A percentile compares a stretch with the other conserved stretches of the same genome.
Conservation (phyloP, 129 eudicot genomes). For the Chrysanthemum lavandulifolium region DNA sequence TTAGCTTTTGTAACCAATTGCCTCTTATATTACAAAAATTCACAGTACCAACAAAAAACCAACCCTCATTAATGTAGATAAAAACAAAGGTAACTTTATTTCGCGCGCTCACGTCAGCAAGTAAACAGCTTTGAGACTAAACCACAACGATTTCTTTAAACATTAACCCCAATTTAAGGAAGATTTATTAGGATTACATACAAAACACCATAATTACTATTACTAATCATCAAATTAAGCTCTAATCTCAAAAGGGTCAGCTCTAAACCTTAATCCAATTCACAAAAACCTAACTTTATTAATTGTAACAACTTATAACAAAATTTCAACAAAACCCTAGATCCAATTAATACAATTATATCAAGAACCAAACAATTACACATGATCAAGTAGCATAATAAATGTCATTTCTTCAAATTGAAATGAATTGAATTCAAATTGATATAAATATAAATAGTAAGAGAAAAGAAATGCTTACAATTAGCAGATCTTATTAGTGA, state of each 20-base stretch:
- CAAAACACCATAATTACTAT: no score
- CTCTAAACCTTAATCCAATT: constrained; percentile 3
- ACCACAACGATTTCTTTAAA: neutral
- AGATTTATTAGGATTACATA: no score
- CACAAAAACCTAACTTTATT: neutral
- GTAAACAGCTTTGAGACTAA: neutral
- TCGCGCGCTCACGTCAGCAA: neutral
- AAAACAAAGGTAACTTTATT: constrained; percentile 19
- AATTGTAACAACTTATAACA: neutral
- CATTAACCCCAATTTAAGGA: no score
- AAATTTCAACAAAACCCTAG: constrained; percentile 14
- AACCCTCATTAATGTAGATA: neutral
- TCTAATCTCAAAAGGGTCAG: no score
- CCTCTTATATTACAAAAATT: constrained; percentile 8
- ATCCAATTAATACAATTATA: constrained; percentile 28
- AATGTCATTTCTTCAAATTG: neutral
- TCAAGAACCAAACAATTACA: constrained; percentile 1
- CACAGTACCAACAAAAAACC: neutral
- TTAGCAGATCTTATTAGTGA: no score
- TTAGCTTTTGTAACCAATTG: neutral
- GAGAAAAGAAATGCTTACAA: no score
- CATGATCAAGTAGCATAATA: neutral
- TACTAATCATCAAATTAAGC: no score
- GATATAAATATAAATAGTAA: no score
- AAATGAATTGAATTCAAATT: neutral